phyloP scores from a whole-genome alignment of 2,329 filamentous ascomycete species.

The Cladosporium austrohemisphaericum region DNA sequence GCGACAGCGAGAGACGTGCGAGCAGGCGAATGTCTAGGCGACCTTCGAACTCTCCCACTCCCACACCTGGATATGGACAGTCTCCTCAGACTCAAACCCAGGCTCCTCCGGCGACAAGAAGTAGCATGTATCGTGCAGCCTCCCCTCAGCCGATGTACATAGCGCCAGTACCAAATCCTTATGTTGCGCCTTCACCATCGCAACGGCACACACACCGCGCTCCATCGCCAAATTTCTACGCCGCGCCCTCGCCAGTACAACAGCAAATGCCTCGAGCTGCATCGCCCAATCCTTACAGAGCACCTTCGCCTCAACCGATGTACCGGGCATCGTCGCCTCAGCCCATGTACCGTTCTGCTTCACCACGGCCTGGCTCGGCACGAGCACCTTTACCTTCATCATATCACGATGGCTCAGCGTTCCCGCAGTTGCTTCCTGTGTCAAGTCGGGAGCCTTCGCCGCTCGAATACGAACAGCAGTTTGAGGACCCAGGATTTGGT shows the following conservation, averaged over 20 bases:
- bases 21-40: not conserved
- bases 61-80: conserved; percentile 32
- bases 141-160: conserved; percentile 19
- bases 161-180: conserved; percentile 14
- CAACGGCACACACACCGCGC: conserved; percentile 28
- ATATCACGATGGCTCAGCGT: conserved; percentile 34
- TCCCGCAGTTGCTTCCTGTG: conserved; percentile 28
- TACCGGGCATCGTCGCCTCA: conserved; percentile 26
- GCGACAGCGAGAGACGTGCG: conserved; percentile 17
- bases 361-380: conserved; percentile 37
- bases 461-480: not conserved
- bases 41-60: conserved; percentile 33
- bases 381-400: conserved; percentile 41
- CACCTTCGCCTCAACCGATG: conserved; percentile 29
- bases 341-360: conserved; percentile 31
- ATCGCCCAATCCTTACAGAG: conserved; percentile 8
- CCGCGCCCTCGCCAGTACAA: conserved; percentile 31
- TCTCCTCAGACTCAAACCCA: too few species aligned
- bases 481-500: not conserved
- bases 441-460: conserved; percentile 28
- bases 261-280: too few species aligned
- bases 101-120: conserved; percentile 1
- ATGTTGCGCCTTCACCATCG: conserved; percentile 20
- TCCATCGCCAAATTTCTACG: conserved; percentile 28
- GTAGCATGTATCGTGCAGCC: conserved; percentile 21